Conservation (phyloP, 192 early-diverging fungal species). For the Podila verticillata region DNA sequence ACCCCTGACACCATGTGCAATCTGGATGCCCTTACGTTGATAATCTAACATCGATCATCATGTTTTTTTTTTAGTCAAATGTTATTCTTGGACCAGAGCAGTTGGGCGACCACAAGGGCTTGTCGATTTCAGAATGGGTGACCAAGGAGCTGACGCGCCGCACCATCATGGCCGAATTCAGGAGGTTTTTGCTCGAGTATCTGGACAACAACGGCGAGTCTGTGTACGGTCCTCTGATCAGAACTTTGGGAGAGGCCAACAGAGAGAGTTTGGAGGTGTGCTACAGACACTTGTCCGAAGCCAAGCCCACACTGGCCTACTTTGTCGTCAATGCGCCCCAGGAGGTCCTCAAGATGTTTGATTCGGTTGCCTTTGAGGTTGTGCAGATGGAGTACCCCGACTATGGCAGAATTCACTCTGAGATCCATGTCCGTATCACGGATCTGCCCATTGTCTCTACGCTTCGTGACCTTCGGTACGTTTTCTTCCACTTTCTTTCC, state of each 20-base stretch:
- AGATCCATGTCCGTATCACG: conserved; percentile 94
- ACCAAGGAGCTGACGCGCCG: conserved; percentile 84
- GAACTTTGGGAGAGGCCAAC: conserved; percentile 84
- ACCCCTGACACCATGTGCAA: too few relatives aligned
- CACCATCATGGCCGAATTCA: conserved; percentile 88
- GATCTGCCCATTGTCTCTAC: conserved; percentile 86
- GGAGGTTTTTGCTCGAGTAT: conserved; percentile 87
- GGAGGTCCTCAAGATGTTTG: conserved; percentile 91
- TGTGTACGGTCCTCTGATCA: conserved; percentile 93
- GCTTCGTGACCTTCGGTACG: conserved; percentile 81
- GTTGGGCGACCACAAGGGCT: conserved; percentile 84
- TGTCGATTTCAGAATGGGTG: conserved; percentile 86
- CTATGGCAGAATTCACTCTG: conserved; percentile 90
- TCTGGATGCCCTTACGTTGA: too few relatives aligned
- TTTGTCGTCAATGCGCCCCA: conserved; percentile 89
- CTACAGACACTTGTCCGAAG: conserved; percentile 81
- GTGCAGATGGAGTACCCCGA: conserved; percentile 88
- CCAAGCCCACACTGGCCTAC: conserved; percentile 89
- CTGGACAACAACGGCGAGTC: conserved; percentile 88
- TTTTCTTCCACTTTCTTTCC: not conserved
- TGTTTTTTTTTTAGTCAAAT: conserved; percentile 16
- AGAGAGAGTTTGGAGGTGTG: conserved; percentile 87
- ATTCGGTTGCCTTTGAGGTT: conserved; percentile 92
- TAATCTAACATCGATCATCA: too few relatives aligned
- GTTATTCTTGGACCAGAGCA: conserved; percentile 65